Percentiles rank a stretch among this genome's conserved stretches.
Conservation (phyloP, 2,329 filamentous ascomycete species). For the Neofusicoccum cordaticola region DNA sequence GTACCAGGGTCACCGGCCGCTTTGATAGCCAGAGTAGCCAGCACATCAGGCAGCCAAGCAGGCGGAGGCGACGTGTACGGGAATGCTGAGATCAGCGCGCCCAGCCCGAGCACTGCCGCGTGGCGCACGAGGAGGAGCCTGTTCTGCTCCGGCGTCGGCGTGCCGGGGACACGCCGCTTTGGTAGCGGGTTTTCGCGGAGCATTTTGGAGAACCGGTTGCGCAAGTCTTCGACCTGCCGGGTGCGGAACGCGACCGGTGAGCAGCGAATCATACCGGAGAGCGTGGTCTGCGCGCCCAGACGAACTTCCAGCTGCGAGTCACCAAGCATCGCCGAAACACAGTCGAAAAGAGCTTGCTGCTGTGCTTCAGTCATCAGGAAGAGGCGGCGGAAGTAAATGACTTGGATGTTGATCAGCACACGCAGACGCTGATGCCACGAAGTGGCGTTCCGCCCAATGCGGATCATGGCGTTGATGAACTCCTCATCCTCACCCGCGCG, state of each 20-base stretch:
- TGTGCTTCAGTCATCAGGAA: constrained; percentile 77
- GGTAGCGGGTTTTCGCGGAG: constrained; percentile 85
- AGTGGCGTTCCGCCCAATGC: constrained; percentile 76
- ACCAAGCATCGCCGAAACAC: constrained; percentile 92
- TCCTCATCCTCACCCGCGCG: constrained; percentile 77
- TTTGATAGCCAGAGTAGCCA: constrained; percentile 78
- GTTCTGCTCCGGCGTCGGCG: constrained; percentile 69
- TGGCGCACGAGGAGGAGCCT: constrained; percentile 79
- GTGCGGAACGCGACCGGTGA: constrained; percentile 78
- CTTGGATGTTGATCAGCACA: constrained; percentile 96
- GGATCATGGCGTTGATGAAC: constrained; percentile 82
- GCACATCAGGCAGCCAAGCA: constrained; percentile 86
- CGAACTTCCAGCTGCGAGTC: constrained; percentile 92
- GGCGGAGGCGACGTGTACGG: constrained; percentile 93
- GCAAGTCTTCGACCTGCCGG: constrained; percentile 71
- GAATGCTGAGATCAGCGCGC: constrained; percentile 90
- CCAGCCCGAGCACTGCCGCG: constrained; percentile 86
- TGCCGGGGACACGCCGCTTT: constrained; percentile 60
- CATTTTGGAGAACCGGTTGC: constrained; percentile 73
- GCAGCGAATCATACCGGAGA: constrained; percentile 97
- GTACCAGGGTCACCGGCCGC: constrained; percentile 87
- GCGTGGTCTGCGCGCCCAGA: constrained; percentile 83
- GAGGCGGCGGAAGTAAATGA: constrained; percentile 94
- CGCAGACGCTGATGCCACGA: constrained; percentile 96
- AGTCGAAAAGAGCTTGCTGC: constrained; percentile 78